A percentile compares a stretch with the other conserved stretches of the same genome.
Evolutionary conservation across 2,329 filamentous ascomycete genomes (phyloP).

Genomic region (Alternaria ventricosa): DNA sequence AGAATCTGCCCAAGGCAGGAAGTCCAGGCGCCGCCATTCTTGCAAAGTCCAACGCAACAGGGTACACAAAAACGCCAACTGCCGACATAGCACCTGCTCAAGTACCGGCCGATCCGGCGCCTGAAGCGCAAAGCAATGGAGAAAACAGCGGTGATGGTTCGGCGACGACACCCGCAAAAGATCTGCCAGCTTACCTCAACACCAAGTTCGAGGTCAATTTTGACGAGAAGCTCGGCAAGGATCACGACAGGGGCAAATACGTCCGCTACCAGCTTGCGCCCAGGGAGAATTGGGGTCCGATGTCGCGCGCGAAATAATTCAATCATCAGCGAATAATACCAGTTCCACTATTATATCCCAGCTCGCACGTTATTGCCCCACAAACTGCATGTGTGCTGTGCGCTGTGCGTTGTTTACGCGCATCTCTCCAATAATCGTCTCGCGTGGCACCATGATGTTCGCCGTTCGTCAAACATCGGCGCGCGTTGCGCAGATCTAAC

Average conservation of each 20-base stretch:
- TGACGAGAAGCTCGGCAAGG: conserved; percentile 77
- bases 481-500: conserved; percentile 1
- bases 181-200: conserved; percentile 32
- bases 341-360: not conserved
- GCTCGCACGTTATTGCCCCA: not conserved
- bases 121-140: conserved; percentile 12
- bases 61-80: conserved; percentile 7
- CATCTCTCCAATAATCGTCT: conserved; percentile 1
- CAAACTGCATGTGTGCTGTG: not conserved
- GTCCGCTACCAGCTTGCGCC: conserved; percentile 92
- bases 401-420: not conserved
- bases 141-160: not conserved
- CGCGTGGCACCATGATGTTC: conserved; percentile 1
- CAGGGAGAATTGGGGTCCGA: conserved; percentile 90
- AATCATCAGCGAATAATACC: not conserved
- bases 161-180: conserved; percentile 1
- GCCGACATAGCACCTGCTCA: conserved; percentile 5
- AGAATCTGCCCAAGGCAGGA: conserved; percentile 72
- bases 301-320: conserved; percentile 60
- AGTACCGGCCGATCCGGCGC: not conserved
- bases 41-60: conserved; percentile 26
- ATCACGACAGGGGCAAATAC: conserved; percentile 69
- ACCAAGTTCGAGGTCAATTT: conserved; percentile 71
- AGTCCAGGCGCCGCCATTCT: conserved; percentile 73
- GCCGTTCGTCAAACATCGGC: conserved; percentile 2